A percentile compares a stretch with the other conserved stretches of the same genome.
phyloP scores from a whole-genome alignment of 306 rosid genomes.

The Glycyrrhiza uralensis region DNA sequence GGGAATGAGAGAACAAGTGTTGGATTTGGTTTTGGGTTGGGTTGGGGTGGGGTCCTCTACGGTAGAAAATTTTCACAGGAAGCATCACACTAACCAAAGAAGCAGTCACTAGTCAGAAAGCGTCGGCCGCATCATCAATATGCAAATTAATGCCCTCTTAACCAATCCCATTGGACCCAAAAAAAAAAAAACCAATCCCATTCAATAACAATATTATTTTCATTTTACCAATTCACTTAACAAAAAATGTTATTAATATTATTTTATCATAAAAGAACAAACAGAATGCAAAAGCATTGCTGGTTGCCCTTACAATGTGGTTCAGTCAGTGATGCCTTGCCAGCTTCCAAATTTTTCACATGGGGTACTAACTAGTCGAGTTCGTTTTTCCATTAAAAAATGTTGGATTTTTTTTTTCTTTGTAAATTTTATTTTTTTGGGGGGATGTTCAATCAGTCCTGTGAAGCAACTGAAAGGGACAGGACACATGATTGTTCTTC shows the following conservation, averaged over 20 bases:
- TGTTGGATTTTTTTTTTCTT: background rate
- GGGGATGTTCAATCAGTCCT: background rate
- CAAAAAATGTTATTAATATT: too few relatives aligned
- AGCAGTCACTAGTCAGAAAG: background rate
- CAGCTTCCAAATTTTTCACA: background rate
- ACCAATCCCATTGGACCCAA: constrained; percentile 9
- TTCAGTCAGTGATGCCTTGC: too few relatives aligned
- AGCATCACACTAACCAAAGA: constrained; percentile 22
- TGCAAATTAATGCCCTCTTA: constrained; percentile 21
- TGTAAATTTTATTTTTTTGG: too few relatives aligned
- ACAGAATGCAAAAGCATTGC: too few relatives aligned
- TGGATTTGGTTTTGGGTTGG: background rate
- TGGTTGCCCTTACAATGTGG: too few relatives aligned
- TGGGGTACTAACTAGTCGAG: constrained; percentile 2
- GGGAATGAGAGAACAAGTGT: background rate
- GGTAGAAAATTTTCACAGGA: background rate
- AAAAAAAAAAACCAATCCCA: too few relatives aligned
- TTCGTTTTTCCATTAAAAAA: constrained; percentile 1
- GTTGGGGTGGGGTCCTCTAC: background rate
- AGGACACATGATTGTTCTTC: constrained; percentile 39
- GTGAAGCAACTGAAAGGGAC: constrained; percentile 32
- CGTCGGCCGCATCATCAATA: constrained; percentile 21
- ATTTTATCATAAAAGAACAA: too few relatives aligned
- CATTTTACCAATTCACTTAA: too few relatives aligned
- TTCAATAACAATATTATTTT: too few relatives aligned